phyloP scores from a whole-genome alignment of 805 yeast species.

The Cyberlindnera mississippiensis region DNA sequence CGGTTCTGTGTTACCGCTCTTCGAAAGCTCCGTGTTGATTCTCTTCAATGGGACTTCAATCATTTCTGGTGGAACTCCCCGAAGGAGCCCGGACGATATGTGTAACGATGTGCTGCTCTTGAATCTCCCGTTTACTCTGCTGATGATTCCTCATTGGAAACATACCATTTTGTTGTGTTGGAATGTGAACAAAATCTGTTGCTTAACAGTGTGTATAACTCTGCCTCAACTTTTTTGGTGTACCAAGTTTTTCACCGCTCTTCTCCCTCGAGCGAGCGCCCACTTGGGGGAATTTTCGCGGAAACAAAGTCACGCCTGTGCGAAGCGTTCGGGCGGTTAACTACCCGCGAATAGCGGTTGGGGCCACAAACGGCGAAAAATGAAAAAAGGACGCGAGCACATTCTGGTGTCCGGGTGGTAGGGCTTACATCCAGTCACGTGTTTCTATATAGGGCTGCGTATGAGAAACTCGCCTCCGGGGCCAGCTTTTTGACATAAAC shows the following conservation, averaged over 20 bases:
- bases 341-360: not conserved
- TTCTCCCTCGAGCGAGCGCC: too few relatives aligned
- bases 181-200: constrained; percentile 13
- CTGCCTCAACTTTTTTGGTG: constrained; percentile 10
- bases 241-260: constrained; percentile 12
- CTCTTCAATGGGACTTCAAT: too few relatives aligned
- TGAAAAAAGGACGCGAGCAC: not conserved
- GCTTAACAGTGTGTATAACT: not conserved
- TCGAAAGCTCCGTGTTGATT: too few relatives aligned
- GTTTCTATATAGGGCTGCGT: not conserved
- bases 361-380: not conserved
- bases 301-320: not conserved
- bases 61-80: too few relatives aligned
- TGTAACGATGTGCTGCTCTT: too few relatives aligned
- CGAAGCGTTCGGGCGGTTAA: not conserved
- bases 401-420: not conserved
- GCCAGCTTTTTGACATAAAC: too few relatives aligned
- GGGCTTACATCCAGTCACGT: not conserved
- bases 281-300: not conserved
- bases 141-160: not conserved
- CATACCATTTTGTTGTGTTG: constrained; percentile 16
- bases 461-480: too few relatives aligned
- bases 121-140: not conserved
- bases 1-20: too few relatives aligned
- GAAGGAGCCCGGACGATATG: too few relatives aligned